Percentiles rank a stretch among this genome's conserved stretches.
These are phyloP conservation scores for Pseudonitzschia delicatissima DNA, from an alignment of 108 stramenopile genomes.

Conservation along the genomic window DNA sequence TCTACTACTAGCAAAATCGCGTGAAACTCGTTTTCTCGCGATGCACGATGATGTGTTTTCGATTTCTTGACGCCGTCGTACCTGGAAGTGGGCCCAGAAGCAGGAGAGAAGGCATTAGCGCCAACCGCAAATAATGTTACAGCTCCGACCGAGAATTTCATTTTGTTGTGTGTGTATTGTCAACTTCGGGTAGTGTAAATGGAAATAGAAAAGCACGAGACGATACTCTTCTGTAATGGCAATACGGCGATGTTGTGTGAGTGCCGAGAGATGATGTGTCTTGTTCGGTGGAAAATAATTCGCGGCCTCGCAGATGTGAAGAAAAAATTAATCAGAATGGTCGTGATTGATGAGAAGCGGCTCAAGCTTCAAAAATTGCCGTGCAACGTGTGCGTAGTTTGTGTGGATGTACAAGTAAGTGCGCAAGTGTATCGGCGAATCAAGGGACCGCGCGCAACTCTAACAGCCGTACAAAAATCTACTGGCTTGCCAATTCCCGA, in stretches of 20 bases:
- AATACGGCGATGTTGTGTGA: background rate
- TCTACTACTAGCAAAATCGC: background rate
- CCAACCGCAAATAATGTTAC: background rate
- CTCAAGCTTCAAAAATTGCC: no score
- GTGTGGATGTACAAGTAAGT: background rate
- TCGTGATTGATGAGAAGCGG: constrained; percentile 3
- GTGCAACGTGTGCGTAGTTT: constrained; percentile 3
- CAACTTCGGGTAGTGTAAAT: background rate
- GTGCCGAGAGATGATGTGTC: background rate
- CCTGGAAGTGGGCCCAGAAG: constrained; percentile 1
- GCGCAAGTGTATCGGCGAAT: no score
- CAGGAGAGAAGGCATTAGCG: background rate
- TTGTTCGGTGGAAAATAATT: background rate
- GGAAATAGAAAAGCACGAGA: no score
- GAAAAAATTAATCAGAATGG: constrained; percentile 4
- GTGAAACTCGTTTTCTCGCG: background rate
- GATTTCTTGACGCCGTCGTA: background rate
- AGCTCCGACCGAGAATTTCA: constrained; percentile 4
- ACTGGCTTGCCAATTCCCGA: background rate
- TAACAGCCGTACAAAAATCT: constrained; percentile 1
- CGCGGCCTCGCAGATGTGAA: background rate
- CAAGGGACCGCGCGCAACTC: background rate
- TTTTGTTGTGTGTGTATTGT: constrained; percentile 9
- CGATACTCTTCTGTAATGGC: background rate
- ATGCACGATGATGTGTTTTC: background rate